phyloP scores from a whole-genome alignment of 345 rosid species.

The Syzygium jambos region DNA sequence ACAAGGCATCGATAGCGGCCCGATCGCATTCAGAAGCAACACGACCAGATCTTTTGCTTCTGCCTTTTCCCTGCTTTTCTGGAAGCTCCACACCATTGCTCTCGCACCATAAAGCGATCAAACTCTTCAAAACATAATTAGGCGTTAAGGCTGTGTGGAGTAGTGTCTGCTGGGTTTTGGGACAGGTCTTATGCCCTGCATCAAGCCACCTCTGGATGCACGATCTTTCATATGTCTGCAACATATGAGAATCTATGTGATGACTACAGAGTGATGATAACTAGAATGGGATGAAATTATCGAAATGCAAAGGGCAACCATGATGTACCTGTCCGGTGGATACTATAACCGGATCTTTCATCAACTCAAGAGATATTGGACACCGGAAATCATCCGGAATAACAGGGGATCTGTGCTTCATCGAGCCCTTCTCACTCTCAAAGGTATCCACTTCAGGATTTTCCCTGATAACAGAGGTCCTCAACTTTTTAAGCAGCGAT shows the following conservation, averaged over 20 bases:
- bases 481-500: conserved; percentile 64
- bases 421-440: conserved; percentile 27
- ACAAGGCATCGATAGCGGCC: conserved; percentile 47
- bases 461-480: conserved; percentile 40
- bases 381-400: conserved; percentile 97
- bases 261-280: background rate
- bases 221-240: conserved; percentile 93
- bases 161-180: conserved; percentile 94
- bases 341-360: conserved; percentile 97
- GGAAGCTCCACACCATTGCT: conserved; percentile 91
- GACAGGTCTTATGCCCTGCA: conserved; percentile 94
- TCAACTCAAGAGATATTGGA: conserved; percentile 94
- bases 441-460: conserved; percentile 45
- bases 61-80: conserved; percentile 56
- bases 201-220: conserved; percentile 97
- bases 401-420: conserved; percentile 85
- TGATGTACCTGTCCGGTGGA: conserved; percentile 88
- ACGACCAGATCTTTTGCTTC: conserved; percentile 44
- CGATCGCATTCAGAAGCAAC: conserved; percentile 77
- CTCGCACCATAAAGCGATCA: conserved; percentile 93
- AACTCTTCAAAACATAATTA: conserved; percentile 85
- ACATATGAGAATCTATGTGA: conserved; percentile 5
- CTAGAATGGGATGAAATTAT: background rate
- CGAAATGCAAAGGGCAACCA: background rate
- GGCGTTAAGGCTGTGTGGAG: conserved; percentile 82